Evolutionary conservation across 73 alveolate genomes (phyloP), one percentile per base, ranked within the genome.

Genomic region (Paramecium biaurelia): DNA sequence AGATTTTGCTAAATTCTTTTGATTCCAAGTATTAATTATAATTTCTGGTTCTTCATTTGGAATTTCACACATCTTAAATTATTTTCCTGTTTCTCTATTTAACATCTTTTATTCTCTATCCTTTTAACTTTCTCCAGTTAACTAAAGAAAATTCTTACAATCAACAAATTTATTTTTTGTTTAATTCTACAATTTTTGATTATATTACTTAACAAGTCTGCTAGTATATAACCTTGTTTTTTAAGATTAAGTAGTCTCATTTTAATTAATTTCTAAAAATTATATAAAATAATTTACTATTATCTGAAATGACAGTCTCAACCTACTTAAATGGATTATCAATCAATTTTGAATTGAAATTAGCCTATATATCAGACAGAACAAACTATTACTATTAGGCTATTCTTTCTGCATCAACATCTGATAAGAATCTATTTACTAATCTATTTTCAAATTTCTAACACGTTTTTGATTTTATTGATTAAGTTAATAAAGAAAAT

Each of bases 261-360:
- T 58, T 23, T 58, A 6, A 58, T 21, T 58, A 28, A 24, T 58
- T 18, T 28, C 76, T 28, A 24, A 4, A 58, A 21, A 21, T 8
- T 38, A 10, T 7, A 58, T 12, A 14, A 47, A 3, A 47, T 14
- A 3, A 47, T 2, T 12, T 47, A 47, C 89, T 32, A 14, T 18
- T 21, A 14, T 32, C 70, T n/a, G 89, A 32, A 21, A 76, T 12
- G 2, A 76, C 47, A 32, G 89, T 76, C 9, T 76, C 89, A 37
- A 76, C 89, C 38, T 76, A 76, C 21, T 76, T 24, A 38, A 24
- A 76, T 15, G 89, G 89, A 41, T 76, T 76, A 76, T 76, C 89
- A 14, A 76, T 76, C n/a, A 76, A 12, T 76, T 76, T 76, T 37
- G 89, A 6, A 76, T 41, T 41, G 12, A 76, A 76, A 23, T 76